A percentile compares a stretch with the other conserved stretches of the same genome.
These are phyloP conservation scores for Tuber aestivum DNA, from an alignment of 495 filamentous ascomycete genomes.

Conservation along the genomic window DNA sequence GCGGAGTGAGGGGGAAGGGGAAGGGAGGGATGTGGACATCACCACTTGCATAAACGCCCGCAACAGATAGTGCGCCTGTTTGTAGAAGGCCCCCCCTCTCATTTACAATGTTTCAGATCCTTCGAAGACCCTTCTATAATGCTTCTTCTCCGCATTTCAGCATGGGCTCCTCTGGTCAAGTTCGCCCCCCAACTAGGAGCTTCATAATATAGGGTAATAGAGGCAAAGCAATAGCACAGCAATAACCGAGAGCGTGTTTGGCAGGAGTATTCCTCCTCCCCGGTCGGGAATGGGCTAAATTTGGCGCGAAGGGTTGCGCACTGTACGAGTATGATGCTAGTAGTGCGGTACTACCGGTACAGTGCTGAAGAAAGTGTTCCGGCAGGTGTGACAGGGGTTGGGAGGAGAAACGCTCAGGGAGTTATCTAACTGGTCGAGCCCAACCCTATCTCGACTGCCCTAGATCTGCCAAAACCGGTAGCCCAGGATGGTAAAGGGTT, in stretches of 20 bases:
- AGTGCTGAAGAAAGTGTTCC: too few relatives aligned
- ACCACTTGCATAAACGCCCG: constrained; percentile 2
- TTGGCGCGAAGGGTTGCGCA: not conserved
- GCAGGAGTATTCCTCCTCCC: not conserved
- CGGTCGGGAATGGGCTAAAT: not conserved
- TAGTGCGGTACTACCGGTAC: too few relatives aligned
- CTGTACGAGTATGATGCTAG: too few relatives aligned
- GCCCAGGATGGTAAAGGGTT: not conserved
- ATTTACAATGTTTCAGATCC: constrained; percentile 18
- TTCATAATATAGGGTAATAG: not conserved
- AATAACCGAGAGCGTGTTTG: not conserved
- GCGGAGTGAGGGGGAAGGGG: not conserved
- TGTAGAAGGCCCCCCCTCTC: not conserved
- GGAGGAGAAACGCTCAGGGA: not conserved
- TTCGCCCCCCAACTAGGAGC: constrained; percentile 1
- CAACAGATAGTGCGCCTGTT: constrained; percentile 3
- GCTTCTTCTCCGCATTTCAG: constrained; percentile 18
- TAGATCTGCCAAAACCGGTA: not conserved
- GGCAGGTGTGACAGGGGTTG: not conserved
- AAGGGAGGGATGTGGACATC: not conserved
- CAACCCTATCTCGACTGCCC: not conserved
- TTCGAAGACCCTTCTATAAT: constrained; percentile 24
- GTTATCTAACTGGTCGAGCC: not conserved
- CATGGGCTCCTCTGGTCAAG: not conserved
- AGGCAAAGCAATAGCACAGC: not conserved